Conservation (phyloP, 2,329 filamentous ascomycete genomes). For the Penicillium occitanis region DNA sequence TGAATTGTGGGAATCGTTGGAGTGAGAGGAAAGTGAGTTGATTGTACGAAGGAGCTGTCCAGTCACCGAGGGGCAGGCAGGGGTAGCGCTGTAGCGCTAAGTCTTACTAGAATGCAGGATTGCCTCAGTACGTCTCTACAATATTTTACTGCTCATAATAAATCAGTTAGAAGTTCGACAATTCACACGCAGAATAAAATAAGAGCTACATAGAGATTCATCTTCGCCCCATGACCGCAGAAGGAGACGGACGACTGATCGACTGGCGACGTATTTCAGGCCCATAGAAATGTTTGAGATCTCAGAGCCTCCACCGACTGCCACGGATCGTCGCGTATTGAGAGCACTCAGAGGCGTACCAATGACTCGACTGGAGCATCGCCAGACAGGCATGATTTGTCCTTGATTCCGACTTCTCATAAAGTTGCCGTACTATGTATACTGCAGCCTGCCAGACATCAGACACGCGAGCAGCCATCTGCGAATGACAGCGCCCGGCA, state of each 20-base stretch:
- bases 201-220: neutral
- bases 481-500: neutral
- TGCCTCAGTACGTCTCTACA: neutral
- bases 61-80: neutral
- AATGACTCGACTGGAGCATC: neutral
- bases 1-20: neutral
- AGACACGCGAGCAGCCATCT: slow-evolving; percentile 13
- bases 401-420: neutral
- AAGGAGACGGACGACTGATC: neutral
- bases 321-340: slow-evolving; percentile 4
- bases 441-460: slow-evolving; percentile 1
- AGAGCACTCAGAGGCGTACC: neutral
- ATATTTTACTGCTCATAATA: neutral
- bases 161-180: too few species aligned
- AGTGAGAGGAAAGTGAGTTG: neutral
- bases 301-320: slow-evolving; percentile 8
- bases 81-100: neutral
- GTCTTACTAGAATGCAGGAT: neutral
- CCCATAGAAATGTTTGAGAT: neutral
- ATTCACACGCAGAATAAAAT: too few species aligned
- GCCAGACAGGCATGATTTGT: neutral
- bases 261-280: neutral
- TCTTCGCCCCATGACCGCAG: neutral
- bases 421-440: neutral
- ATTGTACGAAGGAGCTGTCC: neutral